These are phyloP conservation scores for Fomes fomentarius DNA, from an alignment of 1,284 basidiomycete species.

Conservation along the genomic window DNA sequence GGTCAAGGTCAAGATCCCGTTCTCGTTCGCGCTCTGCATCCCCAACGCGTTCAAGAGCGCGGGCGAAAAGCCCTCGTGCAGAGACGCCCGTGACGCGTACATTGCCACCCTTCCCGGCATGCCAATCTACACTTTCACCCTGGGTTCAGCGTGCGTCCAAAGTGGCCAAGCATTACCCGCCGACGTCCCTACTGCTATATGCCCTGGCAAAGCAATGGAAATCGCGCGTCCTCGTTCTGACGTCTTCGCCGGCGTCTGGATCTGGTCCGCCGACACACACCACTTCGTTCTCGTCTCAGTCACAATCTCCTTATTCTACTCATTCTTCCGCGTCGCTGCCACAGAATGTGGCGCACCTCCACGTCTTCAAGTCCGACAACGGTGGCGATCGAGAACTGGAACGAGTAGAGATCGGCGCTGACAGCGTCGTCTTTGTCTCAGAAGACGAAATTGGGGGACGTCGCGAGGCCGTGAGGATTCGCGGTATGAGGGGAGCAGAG, in stretches of 20 bases:
- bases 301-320: slow-evolving; percentile 17
- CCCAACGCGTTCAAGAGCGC: slow-evolving; percentile 19
- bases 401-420: slow-evolving; percentile 71
- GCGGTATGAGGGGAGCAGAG: slow-evolving; percentile 56
- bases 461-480: slow-evolving; percentile 67
- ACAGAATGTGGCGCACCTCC: slow-evolving; percentile 59
- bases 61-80: slow-evolving; percentile 16
- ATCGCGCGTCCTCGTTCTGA: slow-evolving; percentile 62
- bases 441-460: slow-evolving; percentile 70
- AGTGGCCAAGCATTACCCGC: slow-evolving; percentile 66
- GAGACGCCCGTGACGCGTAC: slow-evolving; percentile 31
- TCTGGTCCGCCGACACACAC: slow-evolving; percentile 38
- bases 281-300: slow-evolving; percentile 20
- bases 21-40: slow-evolving; percentile 16
- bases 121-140: slow-evolving; percentile 48
- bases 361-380: slow-evolving; percentile 66
- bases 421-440: slow-evolving; percentile 72
- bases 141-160: slow-evolving; percentile 54
- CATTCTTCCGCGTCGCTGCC: slow-evolving; percentile 24
- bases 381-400: slow-evolving; percentile 70
- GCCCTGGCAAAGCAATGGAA: slow-evolving; percentile 77
- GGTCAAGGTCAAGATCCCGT: slow-evolving; percentile 25
- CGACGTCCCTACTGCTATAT: slow-evolving; percentile 68
- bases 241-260: slow-evolving; percentile 37
- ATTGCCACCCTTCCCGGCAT: slow-evolving; percentile 65